phyloP scores from a whole-genome alignment of 352 stramenopile genomes.

The Plasmopara muralis region DNA sequence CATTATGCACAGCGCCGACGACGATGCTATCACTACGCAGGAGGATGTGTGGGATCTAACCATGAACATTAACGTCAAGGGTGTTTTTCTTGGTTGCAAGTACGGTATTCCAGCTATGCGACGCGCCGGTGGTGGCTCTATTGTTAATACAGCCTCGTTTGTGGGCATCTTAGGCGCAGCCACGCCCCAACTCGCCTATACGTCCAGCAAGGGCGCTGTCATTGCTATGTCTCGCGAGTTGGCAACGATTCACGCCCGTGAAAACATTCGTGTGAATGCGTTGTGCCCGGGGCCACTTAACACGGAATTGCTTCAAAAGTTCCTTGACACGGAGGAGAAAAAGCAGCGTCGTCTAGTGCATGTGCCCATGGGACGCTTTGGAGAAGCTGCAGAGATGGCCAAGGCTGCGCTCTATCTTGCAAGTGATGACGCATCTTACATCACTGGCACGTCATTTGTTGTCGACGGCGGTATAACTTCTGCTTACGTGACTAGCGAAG shows the following conservation, averaged over 20 bases:
- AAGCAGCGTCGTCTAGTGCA: slow-evolving; percentile 82
- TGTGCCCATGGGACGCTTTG: slow-evolving; percentile 84
- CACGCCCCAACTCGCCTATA: slow-evolving; percentile 85
- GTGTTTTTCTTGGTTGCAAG: slow-evolving; percentile 86
- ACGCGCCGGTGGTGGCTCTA: slow-evolving; percentile 70
- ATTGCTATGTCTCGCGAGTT: slow-evolving; percentile 84
- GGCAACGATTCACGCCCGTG: slow-evolving; percentile 74
- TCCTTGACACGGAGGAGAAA: slow-evolving; percentile 78
- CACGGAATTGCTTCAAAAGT: slow-evolving; percentile 84
- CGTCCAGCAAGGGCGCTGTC: slow-evolving; percentile 81
- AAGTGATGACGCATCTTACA: slow-evolving; percentile 80
- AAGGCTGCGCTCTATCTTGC: slow-evolving; percentile 83
- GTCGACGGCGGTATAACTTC: slow-evolving; percentile 86
- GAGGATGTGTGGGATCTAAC: slow-evolving; percentile 82
- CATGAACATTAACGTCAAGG: slow-evolving; percentile 86
- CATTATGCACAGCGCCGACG: slow-evolving; percentile 79
- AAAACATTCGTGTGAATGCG: slow-evolving; percentile 87
- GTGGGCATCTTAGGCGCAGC: slow-evolving; percentile 73
- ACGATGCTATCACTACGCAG: slow-evolving; percentile 66
- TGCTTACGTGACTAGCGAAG: slow-evolving; percentile 80
- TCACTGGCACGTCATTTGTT: slow-evolving; percentile 82
- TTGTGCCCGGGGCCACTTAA: slow-evolving; percentile 81
- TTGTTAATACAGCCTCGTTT: slow-evolving; percentile 87
- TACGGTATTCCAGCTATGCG: slow-evolving; percentile 78
- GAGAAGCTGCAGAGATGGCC: slow-evolving; percentile 81